A percentile compares a stretch with the other conserved stretches of the same genome.
phyloP scores from a whole-genome alignment of 805 yeast genomes.

The Maudiozyma pseudohumilis region DNA sequence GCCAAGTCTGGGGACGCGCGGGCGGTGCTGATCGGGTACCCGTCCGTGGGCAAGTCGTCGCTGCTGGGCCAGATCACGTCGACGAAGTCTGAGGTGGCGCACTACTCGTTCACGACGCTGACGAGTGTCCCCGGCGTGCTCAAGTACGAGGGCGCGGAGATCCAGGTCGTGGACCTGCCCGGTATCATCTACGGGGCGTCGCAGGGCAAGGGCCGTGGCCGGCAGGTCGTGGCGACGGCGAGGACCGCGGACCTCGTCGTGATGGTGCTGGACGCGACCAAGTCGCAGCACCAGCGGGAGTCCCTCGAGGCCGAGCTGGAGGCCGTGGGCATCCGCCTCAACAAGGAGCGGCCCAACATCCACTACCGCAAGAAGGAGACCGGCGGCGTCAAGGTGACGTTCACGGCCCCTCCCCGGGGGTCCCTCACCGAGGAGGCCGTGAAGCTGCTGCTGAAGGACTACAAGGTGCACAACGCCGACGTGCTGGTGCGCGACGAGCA shows the following conservation, averaged over 20 bases:
- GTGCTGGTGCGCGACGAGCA: slow-evolving; percentile 82
- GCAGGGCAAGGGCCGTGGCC: slow-evolving; percentile 95
- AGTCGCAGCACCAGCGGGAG: slow-evolving; percentile 78
- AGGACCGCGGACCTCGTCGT: slow-evolving; percentile 86
- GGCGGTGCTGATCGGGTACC: slow-evolving; percentile 90
- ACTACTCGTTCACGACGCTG: slow-evolving; percentile 88
- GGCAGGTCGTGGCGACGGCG: slow-evolving; percentile 94
- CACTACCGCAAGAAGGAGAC: slow-evolving; percentile 69
- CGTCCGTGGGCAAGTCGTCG: slow-evolving; percentile 95
- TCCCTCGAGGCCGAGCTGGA: slow-evolving; percentile 85
- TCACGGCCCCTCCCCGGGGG: slow-evolving; percentile 66
- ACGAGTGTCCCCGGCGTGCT: slow-evolving; percentile 95
- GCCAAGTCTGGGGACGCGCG: slow-evolving; percentile 94
- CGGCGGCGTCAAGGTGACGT: slow-evolving; percentile 84
- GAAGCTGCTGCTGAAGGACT: slow-evolving; percentile 68
- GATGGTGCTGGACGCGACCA: slow-evolving; percentile 94
- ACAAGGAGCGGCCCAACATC: slow-evolving; percentile 70
- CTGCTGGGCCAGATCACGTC: slow-evolving; percentile 81
- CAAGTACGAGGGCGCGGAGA: slow-evolving; percentile 92
- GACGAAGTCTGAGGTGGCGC: slow-evolving; percentile 91
- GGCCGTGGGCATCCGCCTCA: slow-evolving; percentile 85
- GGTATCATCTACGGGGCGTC: slow-evolving; percentile 96
- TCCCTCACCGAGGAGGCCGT: slow-evolving; percentile 74
- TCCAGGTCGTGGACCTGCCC: slow-evolving; percentile 94
- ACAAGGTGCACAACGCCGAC: slow-evolving; percentile 87